Base-by-base conservation (phyloP, 2,329 filamentous ascomycete genomes). In the Claviceps quebecensis region DNA sequence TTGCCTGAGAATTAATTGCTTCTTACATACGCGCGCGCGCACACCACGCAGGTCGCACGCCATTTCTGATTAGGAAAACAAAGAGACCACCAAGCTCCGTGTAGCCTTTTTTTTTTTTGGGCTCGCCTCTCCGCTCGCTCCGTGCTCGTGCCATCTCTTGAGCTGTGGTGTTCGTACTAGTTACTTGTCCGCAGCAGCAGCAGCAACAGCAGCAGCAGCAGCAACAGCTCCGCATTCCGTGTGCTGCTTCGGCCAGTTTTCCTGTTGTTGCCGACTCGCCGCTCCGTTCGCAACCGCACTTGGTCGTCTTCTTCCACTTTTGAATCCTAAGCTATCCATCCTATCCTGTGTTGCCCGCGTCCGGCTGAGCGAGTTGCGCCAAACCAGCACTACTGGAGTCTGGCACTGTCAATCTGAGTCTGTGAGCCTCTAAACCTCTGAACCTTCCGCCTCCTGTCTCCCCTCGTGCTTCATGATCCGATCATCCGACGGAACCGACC, bases 401-500 rank as follows among this genome's bases (percentile, higher is more conserved):
- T 26, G 29, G 23, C 47, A 34, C 38, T 47, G 23, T 44, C 49
- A 41, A 29, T 41, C 29, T 22, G 23, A 41, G 22, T 37, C 37
- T 34, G 29, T 8, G 29, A 34, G 29, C 9, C 9, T 34, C 29
- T 34, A 11, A 34, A 29, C 26, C 9, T 34, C 29, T 34, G 9
- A 34, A 34, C 29, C 29, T 9, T 41, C 13, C 6, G 22, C 40
- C n/a, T 39, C 47, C 39, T 49, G 39, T 16, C 29, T 52, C 29
- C 41, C 40, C 40, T 44, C 46, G 34, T 52, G 46, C 47, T 41
- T 49, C 50, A 36, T 43, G 50, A 34, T 40, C 50, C 26, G 50
- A 34, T 40, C 50, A 52, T 49, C 50, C 50, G 50, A 52, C 50
- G 47, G 48, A 49, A 48, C 50, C 50, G 50, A 49, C 46, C 39